Evolutionary conservation across 148 eudicot genomes (phyloP).

Genomic region (Rhododendron molle): DNA sequence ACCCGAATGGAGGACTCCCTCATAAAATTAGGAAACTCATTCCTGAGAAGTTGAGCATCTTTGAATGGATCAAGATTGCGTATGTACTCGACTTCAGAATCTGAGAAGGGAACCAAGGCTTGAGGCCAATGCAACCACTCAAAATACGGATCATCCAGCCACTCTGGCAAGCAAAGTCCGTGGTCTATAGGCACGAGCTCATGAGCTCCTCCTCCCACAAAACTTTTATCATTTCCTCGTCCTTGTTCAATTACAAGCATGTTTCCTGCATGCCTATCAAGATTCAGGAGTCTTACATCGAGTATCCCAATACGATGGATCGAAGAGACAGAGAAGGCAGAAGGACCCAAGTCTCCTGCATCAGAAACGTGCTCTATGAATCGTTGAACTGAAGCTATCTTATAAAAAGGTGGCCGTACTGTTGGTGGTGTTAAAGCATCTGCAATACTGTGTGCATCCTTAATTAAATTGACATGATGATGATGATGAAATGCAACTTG

Average conservation of each 20-base stretch:
- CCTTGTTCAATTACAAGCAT: slow-evolving; percentile 61
- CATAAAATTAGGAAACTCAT: slow-evolving; percentile 49
- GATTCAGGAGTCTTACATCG: slow-evolving; percentile 73
- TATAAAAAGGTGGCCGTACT: slow-evolving; percentile 32
- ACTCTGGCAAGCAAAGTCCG: slow-evolving; percentile 86
- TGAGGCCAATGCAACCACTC: slow-evolving; percentile 99
- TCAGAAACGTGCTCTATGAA: slow-evolving; percentile 67
- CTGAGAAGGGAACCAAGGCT: slow-evolving; percentile 82
- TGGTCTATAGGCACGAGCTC: slow-evolving; percentile 94
- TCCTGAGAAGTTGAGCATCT: slow-evolving; percentile 70
- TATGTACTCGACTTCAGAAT: slow-evolving; percentile 68
- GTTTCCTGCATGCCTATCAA: slow-evolving; percentile 92
- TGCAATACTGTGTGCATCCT: slow-evolving; percentile 18
- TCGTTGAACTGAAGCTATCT: slow-evolving; percentile 82
- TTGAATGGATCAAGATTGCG: slow-evolving; percentile 57
- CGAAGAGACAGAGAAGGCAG: slow-evolving; percentile 69
- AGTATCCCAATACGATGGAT: slow-evolving; percentile 87
- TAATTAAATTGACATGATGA: background rate
- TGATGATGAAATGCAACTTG: slow-evolving; percentile 40
- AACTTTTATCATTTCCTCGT: slow-evolving; percentile 10
- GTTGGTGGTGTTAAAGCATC: background rate
- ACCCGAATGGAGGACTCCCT: slow-evolving; percentile 73
- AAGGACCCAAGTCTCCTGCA: slow-evolving; percentile 90
- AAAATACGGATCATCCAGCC: slow-evolving; percentile 91
- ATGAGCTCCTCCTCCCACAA: slow-evolving; percentile 24